Evolutionary conservation across 345 rosid species (phyloP).

Genomic region (Psidium friedrichsthalianum): DNA sequence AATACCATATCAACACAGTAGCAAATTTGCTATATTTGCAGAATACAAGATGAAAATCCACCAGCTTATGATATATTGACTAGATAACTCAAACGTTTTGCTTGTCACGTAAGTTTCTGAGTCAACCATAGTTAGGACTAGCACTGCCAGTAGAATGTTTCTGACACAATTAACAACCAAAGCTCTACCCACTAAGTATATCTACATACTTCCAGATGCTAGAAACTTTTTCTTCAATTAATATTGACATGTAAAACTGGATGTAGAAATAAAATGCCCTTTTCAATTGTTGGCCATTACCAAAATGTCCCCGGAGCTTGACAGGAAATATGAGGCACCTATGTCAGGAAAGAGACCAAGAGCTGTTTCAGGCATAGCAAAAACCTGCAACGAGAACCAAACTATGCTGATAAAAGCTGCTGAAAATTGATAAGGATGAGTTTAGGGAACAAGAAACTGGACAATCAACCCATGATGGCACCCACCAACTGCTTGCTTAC

Average conservation of each 20-base stretch:
- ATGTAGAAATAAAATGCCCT: not conserved
- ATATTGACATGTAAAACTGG: not conserved
- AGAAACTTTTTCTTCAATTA: not conserved
- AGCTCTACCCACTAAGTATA: not conserved
- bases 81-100: not conserved
- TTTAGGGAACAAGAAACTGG: not conserved
- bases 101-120: not conserved
- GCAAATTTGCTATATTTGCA: not conserved
- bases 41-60: not conserved
- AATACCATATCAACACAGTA: not conserved
- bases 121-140: not conserved
- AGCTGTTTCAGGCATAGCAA: constrained; percentile 90
- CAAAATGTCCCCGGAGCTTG: constrained; percentile 79
- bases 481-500: not conserved
- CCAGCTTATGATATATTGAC: not conserved
- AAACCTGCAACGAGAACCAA: constrained; percentile 28
- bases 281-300: constrained; percentile 16
- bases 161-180: not conserved
- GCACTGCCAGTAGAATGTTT: not conserved
- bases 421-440: not conserved
- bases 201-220: not conserved
- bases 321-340: constrained; percentile 76
- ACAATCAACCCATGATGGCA: not conserved
- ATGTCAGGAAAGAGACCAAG: constrained; percentile 84
- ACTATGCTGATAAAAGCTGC: not conserved